phyloP scores from a whole-genome alignment of 495 filamentous ascomycete genomes.

The Monascus purpureus region DNA sequence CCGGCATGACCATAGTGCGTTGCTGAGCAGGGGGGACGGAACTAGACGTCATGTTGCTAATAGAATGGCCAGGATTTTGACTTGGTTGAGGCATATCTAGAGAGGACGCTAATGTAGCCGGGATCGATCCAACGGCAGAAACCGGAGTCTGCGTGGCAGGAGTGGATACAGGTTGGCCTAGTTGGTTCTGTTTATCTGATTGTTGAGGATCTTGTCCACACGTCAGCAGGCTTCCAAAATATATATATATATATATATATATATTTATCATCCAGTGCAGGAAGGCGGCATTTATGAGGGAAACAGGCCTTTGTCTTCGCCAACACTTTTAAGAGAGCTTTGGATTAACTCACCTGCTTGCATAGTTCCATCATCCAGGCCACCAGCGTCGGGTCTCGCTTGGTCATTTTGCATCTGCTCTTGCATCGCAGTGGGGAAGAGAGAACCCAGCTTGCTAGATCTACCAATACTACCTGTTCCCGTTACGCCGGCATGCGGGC shows the following conservation, averaged over 20 bases:
- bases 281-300: too few relatives aligned
- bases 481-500: slow-evolving; percentile 31
- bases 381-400: slow-evolving; percentile 37
- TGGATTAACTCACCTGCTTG: slow-evolving; percentile 8
- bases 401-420: slow-evolving; percentile 60
- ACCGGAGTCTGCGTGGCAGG: slow-evolving; percentile 28
- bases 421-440: slow-evolving; percentile 80
- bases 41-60: slow-evolving; percentile 22
- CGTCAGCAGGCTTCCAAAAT: slow-evolving; percentile 1
- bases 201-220: slow-evolving; percentile 10
- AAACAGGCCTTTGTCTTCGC: not conserved
- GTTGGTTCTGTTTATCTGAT: slow-evolving; percentile 14
- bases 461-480: slow-evolving; percentile 45
- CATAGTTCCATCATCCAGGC: slow-evolving; percentile 25
- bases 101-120: slow-evolving; percentile 14
- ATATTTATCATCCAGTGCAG: too few relatives aligned
- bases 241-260: too few relatives aligned
- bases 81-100: slow-evolving; percentile 15
- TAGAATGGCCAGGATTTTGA: slow-evolving; percentile 17
- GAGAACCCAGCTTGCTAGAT: slow-evolving; percentile 68
- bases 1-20: slow-evolving; percentile 96
- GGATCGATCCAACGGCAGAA: slow-evolving; percentile 28
- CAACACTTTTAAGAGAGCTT: not conserved
- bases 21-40: slow-evolving; percentile 61
- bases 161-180: slow-evolving; percentile 18